Base-by-base conservation (phyloP, 2,329 filamentous ascomycete species). In the Diaporthe sp. region DNA sequence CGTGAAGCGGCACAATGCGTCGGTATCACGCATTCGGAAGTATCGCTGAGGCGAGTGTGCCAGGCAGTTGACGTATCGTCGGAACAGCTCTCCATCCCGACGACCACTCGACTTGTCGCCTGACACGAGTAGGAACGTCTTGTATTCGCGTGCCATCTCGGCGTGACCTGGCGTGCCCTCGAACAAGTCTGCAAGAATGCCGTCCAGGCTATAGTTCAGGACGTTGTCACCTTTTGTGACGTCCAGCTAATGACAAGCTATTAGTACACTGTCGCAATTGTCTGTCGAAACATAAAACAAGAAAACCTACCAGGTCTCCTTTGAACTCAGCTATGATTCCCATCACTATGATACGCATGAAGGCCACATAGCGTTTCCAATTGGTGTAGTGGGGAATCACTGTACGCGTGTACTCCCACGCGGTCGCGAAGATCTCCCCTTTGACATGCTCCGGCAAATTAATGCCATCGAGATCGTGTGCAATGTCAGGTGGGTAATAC, bases 281-380 rank as follows among this genome's bases (percentile, higher is more conserved):
- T 55, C 6, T 9, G 4, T 20, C 13, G 15, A 17, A 55, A 17
- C 25, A 8, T 20, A 17, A 20, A 28, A 55, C 12, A 55, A 17
- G 13, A n/a, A n/a, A 4, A 60, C 34, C n/a, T 15, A 60, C 57
- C 22, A 60, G 34, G 22, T 60, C 57, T 15, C 57, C 57, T 25
- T 60, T 60, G 34, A 60, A 60, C 22, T 60, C 57, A n/a, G 57
- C 34, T 42, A 60, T 60, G 12, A 60, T 60, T 2, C 57, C 57
- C 57, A 60, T 60, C 9, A 60, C 57, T n/a, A 60, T 60, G 34
- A 60, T 60, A 15, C 57, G 34, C 57, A 60, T 60, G n/a, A 60
- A 60, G 9, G 34, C 57, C 9, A 60, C 57, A 42, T 60, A 60
- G 34, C 57, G 57, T 25, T 42, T 39, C 57, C 57, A 60, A 17